Conservation (phyloP, 106 monocot genomes). For the Ottelia alismoides region DNA sequence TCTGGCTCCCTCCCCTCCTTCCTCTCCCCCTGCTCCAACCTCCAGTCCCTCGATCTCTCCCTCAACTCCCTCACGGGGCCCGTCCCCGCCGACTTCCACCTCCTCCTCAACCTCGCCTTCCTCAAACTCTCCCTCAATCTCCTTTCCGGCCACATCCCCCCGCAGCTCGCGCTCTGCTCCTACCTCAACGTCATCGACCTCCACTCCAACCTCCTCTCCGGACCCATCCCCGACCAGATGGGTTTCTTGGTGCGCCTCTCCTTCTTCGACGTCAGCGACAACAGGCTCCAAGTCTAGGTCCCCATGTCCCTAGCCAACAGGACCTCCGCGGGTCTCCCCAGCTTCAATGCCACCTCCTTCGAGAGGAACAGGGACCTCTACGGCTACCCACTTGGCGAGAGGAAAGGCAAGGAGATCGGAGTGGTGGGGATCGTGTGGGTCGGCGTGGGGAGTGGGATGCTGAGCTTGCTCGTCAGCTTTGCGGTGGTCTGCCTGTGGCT, state of each 20-base stretch:
- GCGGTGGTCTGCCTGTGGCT: conserved; percentile 61
- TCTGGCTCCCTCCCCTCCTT: conserved; percentile 27
- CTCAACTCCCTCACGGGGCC: conserved; percentile 40
- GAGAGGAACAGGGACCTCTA: conserved; percentile 42
- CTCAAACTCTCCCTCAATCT: conserved; percentile 57
- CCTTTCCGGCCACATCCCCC: conserved; percentile 58
- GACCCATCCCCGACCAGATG: conserved; percentile 42
- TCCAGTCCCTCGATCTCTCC: conserved; percentile 68
- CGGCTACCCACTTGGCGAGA: conserved; percentile 39
- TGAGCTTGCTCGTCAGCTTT: conserved; percentile 58
- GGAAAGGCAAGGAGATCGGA: conserved; percentile 23
- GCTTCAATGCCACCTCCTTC: conserved; percentile 60
- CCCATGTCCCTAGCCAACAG: conserved; percentile 36
- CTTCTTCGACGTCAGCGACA: conserved; percentile 49
- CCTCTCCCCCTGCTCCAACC: conserved; percentile 58
- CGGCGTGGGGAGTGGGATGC: conserved; percentile 48
- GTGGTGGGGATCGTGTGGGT: conserved; percentile 59
- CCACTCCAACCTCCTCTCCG: conserved; percentile 44
- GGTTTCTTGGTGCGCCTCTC: conserved; percentile 46
- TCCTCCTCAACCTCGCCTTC: conserved; percentile 60
- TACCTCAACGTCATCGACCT: conserved; percentile 82
- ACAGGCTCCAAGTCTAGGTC: conserved; percentile 31
- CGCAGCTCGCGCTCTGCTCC: conserved; percentile 47
- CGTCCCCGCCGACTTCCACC: conserved; percentile 33
- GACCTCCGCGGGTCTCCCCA: conserved; percentile 9